These are phyloP conservation scores for Irpex sp. DNA, from an alignment of 1,284 basidiomycete genomes.

Conservation along the genomic window DNA sequence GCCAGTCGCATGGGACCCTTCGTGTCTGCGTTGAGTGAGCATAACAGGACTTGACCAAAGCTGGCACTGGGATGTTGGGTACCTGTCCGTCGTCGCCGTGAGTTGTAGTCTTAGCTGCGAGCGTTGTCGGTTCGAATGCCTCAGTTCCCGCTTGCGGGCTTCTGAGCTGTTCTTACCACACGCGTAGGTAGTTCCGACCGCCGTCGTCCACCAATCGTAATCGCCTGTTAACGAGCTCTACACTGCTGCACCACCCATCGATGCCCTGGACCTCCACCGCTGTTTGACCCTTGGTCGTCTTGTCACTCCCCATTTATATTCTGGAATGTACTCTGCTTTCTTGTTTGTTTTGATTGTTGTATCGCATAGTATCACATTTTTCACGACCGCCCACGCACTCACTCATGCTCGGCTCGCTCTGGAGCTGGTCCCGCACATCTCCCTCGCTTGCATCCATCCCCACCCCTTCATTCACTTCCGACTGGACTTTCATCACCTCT, in stretches of 20 bases:
- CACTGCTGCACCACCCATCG: not conserved
- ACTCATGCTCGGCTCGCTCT: constrained; percentile 11
- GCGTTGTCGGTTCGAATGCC: not conserved
- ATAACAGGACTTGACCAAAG: constrained; percentile 14
- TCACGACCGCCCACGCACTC: constrained; percentile 13
- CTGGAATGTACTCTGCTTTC: not conserved
- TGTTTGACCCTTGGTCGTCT: constrained; percentile 13
- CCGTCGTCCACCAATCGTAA: not conserved
- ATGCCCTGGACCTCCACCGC: constrained; percentile 9
- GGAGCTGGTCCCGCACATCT: constrained; percentile 9
- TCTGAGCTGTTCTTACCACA: not conserved
- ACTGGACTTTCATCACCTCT: too few species aligned
- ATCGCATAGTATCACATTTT: constrained; percentile 3
- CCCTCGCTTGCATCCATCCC: not conserved
- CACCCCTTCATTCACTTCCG: not conserved
- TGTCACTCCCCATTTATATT: constrained; percentile 6
- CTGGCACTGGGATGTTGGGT: constrained; percentile 11
- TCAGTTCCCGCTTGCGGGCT: constrained; percentile 12
- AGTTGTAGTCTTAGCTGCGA: constrained; percentile 15
- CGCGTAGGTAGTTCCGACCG: not conserved
- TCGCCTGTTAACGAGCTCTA: not conserved
- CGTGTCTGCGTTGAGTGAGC: constrained; percentile 15
- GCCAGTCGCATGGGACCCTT: constrained; percentile 21
- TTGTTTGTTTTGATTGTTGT: constrained; percentile 4
- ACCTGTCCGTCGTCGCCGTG: constrained; percentile 15